Evolutionary conservation across 192 early-diverging fungal genomes (phyloP).

Genomic region (Umbelopsis ramanniana): DNA sequence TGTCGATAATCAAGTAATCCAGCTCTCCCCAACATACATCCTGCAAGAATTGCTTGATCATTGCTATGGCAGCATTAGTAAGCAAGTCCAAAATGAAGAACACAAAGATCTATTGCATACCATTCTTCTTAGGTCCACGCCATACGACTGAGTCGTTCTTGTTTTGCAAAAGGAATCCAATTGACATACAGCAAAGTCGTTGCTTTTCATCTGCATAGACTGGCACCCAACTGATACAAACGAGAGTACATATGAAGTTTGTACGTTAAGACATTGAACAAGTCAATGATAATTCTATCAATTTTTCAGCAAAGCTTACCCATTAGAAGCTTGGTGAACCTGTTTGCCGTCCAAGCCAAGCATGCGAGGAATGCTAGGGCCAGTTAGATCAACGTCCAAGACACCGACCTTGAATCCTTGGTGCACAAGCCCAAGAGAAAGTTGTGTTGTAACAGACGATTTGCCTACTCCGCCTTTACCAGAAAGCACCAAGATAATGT

Average conservation of each 20-base stretch:
- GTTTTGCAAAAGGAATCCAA: slow-evolving; percentile 89
- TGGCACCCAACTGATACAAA: slow-evolving; percentile 70
- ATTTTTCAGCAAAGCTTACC: slow-evolving; percentile 56
- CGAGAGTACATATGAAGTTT: background rate
- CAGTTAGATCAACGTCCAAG: slow-evolving; percentile 97
- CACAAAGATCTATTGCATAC: slow-evolving; percentile 37
- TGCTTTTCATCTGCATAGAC: slow-evolving; percentile 73
- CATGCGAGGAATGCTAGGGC: slow-evolving; percentile 96
- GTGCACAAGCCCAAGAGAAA: slow-evolving; percentile 69
- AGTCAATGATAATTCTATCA: background rate
- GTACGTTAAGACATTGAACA: slow-evolving; percentile 7
- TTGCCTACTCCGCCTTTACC: slow-evolving; percentile 99
- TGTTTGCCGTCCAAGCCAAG: slow-evolving; percentile 86
- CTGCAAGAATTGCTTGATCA: slow-evolving; percentile 96
- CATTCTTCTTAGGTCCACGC: slow-evolving; percentile 98
- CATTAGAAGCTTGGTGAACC: slow-evolving; percentile 89
- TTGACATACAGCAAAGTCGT: slow-evolving; percentile 89
- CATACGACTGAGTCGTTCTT: slow-evolving; percentile 96
- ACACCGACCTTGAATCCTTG: slow-evolving; percentile 81
- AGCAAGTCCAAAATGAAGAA: background rate
- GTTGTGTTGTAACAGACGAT: slow-evolving; percentile 87
- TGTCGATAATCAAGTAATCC: slow-evolving; percentile 95
- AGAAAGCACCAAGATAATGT: slow-evolving; percentile 91
- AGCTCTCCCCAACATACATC: slow-evolving; percentile 97
- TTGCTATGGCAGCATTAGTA: slow-evolving; percentile 59